These are phyloP conservation scores for Talaromyces sp. DNA, from an alignment of 2,329 filamentous ascomycete species.

Conservation along the genomic window DNA sequence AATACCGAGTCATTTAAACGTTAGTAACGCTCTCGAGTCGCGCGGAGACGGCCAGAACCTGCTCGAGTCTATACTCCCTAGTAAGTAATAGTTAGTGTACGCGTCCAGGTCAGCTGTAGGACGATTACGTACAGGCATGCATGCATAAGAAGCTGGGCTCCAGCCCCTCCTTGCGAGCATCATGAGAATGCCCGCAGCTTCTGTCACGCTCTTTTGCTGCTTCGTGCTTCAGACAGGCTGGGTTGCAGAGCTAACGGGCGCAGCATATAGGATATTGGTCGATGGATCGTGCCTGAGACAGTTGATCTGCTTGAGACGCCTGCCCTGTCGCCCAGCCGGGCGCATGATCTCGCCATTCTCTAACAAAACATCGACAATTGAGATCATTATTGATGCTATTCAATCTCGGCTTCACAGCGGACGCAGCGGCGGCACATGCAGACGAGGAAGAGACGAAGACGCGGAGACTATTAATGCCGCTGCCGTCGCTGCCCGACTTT, in stretches of 20 bases:
- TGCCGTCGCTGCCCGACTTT: neutral
- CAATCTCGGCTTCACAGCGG: conserved; percentile 38
- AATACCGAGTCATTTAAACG: too few species aligned
- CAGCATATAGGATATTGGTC: neutral
- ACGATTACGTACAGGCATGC: neutral
- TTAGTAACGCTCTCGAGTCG: too few species aligned
- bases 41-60: neutral
- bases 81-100: neutral
- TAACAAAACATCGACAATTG: neutral
- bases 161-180: neutral
- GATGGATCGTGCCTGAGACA: neutral
- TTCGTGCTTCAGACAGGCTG: neutral
- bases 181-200: too few species aligned
- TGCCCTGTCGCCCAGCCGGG: neutral
- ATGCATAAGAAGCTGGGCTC: neutral
- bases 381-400: conserved; percentile 28
- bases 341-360: neutral
- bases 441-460: conserved; percentile 19
- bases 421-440: conserved; percentile 37
- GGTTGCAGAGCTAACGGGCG: neutral
- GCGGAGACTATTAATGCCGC: neutral
- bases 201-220: too few species aligned
- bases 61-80: neutral
- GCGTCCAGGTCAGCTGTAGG: neutral
- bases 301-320: too few species aligned